Percentiles rank a stretch among this genome's conserved stretches.
These are phyloP conservation scores for Boletellus deceptivus DNA, from an alignment of 1,284 basidiomycete species.

Conservation along the genomic window DNA sequence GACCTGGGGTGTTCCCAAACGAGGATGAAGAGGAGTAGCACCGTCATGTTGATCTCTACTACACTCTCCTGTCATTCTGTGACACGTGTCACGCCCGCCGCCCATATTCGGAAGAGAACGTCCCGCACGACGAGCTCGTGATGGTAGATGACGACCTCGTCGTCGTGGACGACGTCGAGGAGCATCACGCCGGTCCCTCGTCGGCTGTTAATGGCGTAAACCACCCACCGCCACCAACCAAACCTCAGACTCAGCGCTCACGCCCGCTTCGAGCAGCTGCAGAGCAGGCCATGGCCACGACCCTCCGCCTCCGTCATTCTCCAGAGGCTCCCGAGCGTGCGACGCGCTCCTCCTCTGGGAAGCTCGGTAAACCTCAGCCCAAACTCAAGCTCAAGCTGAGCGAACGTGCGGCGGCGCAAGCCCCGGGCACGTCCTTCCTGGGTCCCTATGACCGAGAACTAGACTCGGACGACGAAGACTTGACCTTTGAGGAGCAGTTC, in stretches of 20 bases:
- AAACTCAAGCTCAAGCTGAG: constrained; percentile 83
- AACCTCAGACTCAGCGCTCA: constrained; percentile 23
- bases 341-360: constrained; percentile 46
- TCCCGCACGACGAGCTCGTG: constrained; percentile 5
- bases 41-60: background rate
- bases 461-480: constrained; percentile 91
- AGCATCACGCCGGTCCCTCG: constrained; percentile 29
- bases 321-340: constrained; percentile 43
- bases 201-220: constrained; percentile 26
- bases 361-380: constrained; percentile 52
- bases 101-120: constrained; percentile 1
- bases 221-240: constrained; percentile 4
- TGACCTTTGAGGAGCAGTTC: constrained; percentile 98
- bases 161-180: constrained; percentile 58
- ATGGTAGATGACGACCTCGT: constrained; percentile 63
- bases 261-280: constrained; percentile 36
- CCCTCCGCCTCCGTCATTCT: constrained; percentile 44
- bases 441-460: constrained; percentile 92
- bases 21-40: constrained; percentile 13
- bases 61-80: background rate
- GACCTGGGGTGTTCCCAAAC: constrained; percentile 3
- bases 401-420: constrained; percentile 73
- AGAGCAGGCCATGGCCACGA: constrained; percentile 38
- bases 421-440: constrained; percentile 78
- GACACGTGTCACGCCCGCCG: constrained; percentile 14